phyloP scores from a whole-genome alignment of 768 basidiomycete species.

The Agrocybe chaxingu region DNA sequence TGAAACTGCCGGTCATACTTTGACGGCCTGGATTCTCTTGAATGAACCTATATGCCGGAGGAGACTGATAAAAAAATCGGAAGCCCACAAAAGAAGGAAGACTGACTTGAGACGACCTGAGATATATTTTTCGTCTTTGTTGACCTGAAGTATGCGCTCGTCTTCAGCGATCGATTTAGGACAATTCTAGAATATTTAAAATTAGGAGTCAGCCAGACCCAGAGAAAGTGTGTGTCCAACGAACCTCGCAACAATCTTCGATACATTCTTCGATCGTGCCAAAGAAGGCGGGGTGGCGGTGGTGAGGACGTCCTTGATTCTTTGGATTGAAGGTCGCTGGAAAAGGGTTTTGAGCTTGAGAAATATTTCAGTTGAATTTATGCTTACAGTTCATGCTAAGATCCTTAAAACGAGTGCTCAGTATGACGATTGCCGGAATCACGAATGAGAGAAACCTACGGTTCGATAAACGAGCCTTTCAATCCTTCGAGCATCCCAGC shows the following conservation, averaged over 20 bases:
- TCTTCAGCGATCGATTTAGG: constrained; percentile 54
- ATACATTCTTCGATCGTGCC: constrained; percentile 54
- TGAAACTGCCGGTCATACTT: constrained; percentile 59
- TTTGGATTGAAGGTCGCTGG: constrained; percentile 60
- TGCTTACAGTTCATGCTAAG: constrained; percentile 55
- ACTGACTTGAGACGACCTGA: constrained; percentile 50
- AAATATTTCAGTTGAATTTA: not conserved
- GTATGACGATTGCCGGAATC: not conserved
- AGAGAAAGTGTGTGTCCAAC: not conserved
- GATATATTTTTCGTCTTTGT: constrained; percentile 52
- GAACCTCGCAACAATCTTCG: constrained; percentile 61
- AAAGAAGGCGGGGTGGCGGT: constrained; percentile 64
- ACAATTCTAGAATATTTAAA: constrained; percentile 39
- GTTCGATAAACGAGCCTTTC: constrained; percentile 58
- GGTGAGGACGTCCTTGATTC: constrained; percentile 55
- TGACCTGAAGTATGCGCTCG: constrained; percentile 46
- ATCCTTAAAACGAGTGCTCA: constrained; percentile 31
- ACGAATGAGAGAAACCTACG: constrained; percentile 24
- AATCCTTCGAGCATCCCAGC: constrained; percentile 54
- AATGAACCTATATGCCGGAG: constrained; percentile 40
- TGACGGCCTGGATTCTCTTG: constrained; percentile 61
- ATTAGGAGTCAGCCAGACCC: not conserved
- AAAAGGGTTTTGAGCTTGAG: constrained; percentile 1
- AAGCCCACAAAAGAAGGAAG: not conserved
- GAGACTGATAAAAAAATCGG: not conserved